phyloP scores from a whole-genome alignment of 768 basidiomycete species.

The Hypholoma fasciculare region DNA sequence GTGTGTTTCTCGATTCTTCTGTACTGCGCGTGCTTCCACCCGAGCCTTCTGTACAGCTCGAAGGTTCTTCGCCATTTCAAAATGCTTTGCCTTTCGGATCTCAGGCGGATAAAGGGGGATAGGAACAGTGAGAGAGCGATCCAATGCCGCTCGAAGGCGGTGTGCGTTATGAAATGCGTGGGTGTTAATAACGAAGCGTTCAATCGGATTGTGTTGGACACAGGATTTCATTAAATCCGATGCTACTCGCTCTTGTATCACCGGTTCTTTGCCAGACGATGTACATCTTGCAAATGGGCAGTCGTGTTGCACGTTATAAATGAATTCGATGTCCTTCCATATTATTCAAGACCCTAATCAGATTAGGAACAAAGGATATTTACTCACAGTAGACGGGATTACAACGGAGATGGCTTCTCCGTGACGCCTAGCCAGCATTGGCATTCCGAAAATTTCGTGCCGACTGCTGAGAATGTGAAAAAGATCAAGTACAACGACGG shows the following conservation, averaged over 20 bases:
- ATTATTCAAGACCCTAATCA: neutral
- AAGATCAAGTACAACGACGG: conserved; percentile 17
- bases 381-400: conserved; percentile 16
- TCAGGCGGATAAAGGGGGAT: conserved; percentile 2
- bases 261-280: conserved; percentile 8
- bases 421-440: conserved; percentile 14
- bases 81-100: too few relatives aligned
- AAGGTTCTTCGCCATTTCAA: too few relatives aligned
- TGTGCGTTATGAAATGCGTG: conserved; percentile 21
- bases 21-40: too few relatives aligned
- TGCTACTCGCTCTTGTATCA: conserved; percentile 13
- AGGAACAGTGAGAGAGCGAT: conserved; percentile 10
- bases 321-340: conserved; percentile 15
- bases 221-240: neutral
- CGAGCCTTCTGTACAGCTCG: too few relatives aligned
- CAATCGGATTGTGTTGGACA: conserved; percentile 13
- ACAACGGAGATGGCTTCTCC: conserved; percentile 6
- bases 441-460: conserved; percentile 23
- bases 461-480: conserved; percentile 15
- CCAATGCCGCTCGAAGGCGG: conserved; percentile 8
- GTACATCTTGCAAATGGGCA: conserved; percentile 17
- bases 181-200: conserved; percentile 15
- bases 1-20: too few relatives aligned
- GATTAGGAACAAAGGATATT: neutral
- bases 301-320: conserved; percentile 24